Percentiles rank a stretch among this genome's conserved stretches.
phyloP scores from a whole-genome alignment of 1,139 yeast species.

The Protomyces inundatus region DNA sequence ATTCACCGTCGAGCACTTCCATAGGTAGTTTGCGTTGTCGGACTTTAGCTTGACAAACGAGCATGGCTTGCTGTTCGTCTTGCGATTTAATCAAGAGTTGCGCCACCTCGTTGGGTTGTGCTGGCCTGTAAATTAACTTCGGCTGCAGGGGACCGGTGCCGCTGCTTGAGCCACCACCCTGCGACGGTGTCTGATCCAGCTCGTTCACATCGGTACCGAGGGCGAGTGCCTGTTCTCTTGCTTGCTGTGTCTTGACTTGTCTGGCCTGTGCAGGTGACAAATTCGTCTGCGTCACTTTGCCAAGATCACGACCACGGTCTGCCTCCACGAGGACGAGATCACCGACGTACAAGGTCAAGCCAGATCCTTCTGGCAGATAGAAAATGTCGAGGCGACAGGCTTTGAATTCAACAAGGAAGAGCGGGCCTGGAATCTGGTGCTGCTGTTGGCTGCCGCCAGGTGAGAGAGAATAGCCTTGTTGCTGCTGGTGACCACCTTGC shows the following conservation, averaged over 20 bases:
- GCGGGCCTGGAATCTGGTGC: constrained; percentile 26
- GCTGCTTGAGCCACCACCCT: constrained; percentile 25
- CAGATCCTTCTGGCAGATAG: constrained; percentile 52
- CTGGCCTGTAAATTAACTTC: constrained; percentile 69
- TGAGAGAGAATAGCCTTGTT: constrained; percentile 29
- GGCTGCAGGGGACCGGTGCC: constrained; percentile 44
- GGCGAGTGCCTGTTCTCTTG: constrained; percentile 66
- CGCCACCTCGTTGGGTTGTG: constrained; percentile 56
- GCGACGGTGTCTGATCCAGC: constrained; percentile 31
- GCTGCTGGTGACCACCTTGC: constrained; percentile 1
- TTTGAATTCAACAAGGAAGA: constrained; percentile 75
- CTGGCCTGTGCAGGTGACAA: constrained; percentile 73
- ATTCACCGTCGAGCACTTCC: constrained; percentile 68
- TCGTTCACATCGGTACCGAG: constrained; percentile 39
- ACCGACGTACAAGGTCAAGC: constrained; percentile 53
- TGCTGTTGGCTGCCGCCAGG: constrained; percentile 33
- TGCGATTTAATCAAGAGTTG: constrained; percentile 56
- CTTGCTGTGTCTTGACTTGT: constrained; percentile 73
- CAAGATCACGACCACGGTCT: constrained; percentile 91
- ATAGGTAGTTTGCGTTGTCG: constrained; percentile 47
- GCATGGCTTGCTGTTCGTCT: constrained; percentile 70
- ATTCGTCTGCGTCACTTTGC: constrained; percentile 51
- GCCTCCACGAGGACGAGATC: constrained; percentile 94
- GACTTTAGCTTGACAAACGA: constrained; percentile 56
- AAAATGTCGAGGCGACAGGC: constrained; percentile 82